Evolutionary conservation across 306 rosid species (phyloP).

Genomic region (Urtica urens): DNA sequence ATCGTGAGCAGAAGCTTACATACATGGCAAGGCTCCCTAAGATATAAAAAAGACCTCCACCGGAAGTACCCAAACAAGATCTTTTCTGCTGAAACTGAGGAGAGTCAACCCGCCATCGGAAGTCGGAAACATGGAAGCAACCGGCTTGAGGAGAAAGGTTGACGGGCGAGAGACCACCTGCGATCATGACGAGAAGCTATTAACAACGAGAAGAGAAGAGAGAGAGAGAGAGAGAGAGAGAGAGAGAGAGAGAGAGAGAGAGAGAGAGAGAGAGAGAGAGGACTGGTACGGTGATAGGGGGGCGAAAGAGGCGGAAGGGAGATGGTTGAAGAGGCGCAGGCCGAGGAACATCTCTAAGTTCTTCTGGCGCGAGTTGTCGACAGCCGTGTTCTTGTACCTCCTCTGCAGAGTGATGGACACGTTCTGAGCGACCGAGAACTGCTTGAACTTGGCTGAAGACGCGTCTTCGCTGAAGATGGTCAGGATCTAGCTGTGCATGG

Average conservation of each 20-base stretch:
- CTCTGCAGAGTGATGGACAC: slow-evolving; percentile 91
- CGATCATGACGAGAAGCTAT: too few relatives aligned
- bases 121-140: slow-evolving; percentile 57
- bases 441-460: slow-evolving; percentile 88
- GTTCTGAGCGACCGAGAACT: slow-evolving; percentile 91
- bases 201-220: too few relatives aligned
- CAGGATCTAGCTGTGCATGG: slow-evolving; percentile 98
- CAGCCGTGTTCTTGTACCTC: slow-evolving; percentile 82
- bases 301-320: slow-evolving; percentile 76
- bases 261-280: too few relatives aligned
- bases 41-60: slow-evolving; percentile 84
- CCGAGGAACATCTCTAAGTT: slow-evolving; percentile 93
- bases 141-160: slow-evolving; percentile 82
- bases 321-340: slow-evolving; percentile 91
- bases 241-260: too few relatives aligned
- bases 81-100: slow-evolving; percentile 82
- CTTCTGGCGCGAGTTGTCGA: slow-evolving; percentile 97
- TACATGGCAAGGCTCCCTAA: slow-evolving; percentile 94
- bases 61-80: slow-evolving; percentile 72
- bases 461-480: slow-evolving; percentile 88
- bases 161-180: slow-evolving; percentile 82
- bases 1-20: slow-evolving; percentile 98
- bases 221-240: slow-evolving; percentile 12
- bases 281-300: slow-evolving; percentile 70
- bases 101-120: slow-evolving; percentile 70